Conservation (phyloP, 371 early-diverging fungal species). For the Dichotomocladium elegans region DNA sequence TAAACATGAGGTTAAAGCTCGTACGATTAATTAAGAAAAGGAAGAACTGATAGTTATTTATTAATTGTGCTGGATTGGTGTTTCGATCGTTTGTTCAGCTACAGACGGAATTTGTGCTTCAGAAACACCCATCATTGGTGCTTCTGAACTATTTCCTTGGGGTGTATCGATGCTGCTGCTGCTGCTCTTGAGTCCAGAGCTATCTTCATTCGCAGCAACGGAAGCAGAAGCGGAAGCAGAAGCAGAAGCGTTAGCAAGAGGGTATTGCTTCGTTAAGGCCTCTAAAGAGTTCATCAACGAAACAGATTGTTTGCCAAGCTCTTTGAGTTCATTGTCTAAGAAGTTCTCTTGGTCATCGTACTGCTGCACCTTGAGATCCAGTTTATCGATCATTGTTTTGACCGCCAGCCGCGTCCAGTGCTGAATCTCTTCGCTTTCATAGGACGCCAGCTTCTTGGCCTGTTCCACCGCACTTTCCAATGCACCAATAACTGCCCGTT, state of each 20-base stretch:
- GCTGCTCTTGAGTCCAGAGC: too few relatives aligned
- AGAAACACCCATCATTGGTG: too few relatives aligned
- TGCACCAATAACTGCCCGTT: conserved; percentile 50
- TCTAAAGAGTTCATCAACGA: conserved; percentile 32
- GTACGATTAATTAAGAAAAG: too few relatives aligned
- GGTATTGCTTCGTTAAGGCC: conserved; percentile 12
- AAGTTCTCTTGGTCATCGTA: conserved; percentile 87
- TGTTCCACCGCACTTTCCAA: conserved; percentile 60
- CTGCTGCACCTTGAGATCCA: conserved; percentile 85
- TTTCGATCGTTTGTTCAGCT: too few relatives aligned
- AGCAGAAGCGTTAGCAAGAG: neutral
- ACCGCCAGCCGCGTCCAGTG: conserved; percentile 74
- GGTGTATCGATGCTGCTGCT: neutral
- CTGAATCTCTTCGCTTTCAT: conserved; percentile 82
- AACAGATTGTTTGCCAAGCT: conserved; percentile 76
- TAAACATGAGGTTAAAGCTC: too few relatives aligned
- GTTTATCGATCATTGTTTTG: conserved; percentile 78
- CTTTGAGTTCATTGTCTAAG: conserved; percentile 77
- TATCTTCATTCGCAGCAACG: too few relatives aligned
- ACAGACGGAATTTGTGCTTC: too few relatives aligned
- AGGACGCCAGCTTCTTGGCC: conserved; percentile 58
- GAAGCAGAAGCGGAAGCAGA: too few relatives aligned
- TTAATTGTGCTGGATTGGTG: too few relatives aligned
- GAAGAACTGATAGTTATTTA: too few relatives aligned
- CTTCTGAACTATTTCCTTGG: too few relatives aligned